Conservation (phyloP, 2,329 filamentous ascomycete genomes). For the Colletotrichum theobromicola region DNA sequence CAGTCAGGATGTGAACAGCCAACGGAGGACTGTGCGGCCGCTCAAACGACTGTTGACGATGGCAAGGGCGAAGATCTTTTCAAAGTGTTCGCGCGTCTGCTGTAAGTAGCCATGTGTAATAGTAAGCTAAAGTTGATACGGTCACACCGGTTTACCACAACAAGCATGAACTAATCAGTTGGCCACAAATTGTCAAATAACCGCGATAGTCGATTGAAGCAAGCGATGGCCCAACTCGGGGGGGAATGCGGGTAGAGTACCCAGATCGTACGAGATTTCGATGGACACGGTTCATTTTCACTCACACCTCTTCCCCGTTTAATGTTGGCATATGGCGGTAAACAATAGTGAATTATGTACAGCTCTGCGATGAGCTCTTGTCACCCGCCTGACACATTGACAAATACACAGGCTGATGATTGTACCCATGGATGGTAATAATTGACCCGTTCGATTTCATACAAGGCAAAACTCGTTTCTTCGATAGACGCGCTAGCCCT, state of each 20-base stretch:
- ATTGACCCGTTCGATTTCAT: background rate
- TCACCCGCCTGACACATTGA: rapidly evolving
- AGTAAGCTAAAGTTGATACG: background rate
- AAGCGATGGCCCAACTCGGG: background rate
- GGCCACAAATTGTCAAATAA: background rate
- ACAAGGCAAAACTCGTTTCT: rapidly evolving
- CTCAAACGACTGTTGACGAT: background rate
- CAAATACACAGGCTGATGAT: background rate
- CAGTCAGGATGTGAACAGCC: background rate
- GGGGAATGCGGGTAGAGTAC: background rate
- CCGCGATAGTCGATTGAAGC: background rate
- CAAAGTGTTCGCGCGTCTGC: background rate
- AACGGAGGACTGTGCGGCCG: background rate
- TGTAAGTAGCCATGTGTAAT: background rate
- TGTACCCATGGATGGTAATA: background rate
- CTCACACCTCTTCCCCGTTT: background rate
- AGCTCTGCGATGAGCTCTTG: background rate
- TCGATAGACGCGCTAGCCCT: background rate
- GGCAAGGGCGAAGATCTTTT: background rate
- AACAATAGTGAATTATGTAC: no score
- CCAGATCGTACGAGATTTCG: background rate
- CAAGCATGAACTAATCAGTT: background rate
- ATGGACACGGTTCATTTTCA: background rate
- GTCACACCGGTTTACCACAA: background rate
- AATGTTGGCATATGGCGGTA: background rate